Base-by-base conservation (phyloP, 495 filamentous ascomycete genomes). In the Xylaria acuta region DNA sequence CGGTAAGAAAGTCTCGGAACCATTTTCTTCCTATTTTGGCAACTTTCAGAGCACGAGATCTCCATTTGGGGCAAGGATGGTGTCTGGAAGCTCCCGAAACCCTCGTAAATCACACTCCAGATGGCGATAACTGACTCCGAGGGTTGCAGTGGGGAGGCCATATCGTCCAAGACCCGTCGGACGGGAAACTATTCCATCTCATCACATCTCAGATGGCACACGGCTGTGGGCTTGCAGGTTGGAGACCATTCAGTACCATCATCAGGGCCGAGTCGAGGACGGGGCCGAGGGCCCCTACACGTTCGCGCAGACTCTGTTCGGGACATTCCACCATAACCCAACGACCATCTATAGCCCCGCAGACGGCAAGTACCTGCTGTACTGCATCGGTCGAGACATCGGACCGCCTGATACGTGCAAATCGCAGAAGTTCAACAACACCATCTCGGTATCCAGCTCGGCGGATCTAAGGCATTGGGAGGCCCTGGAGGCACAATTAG, bases 311-410 rank as follows among this genome's bases (percentile, higher is more conserved):
- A 71, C 77, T n/a, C 64, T 85, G 5, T 60, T 77, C 22, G 73
- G 74, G 3, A 72, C 79, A 0, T 84, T 85, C 36, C 78, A 72
- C 16, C 82, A 85, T 72, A 85, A 85, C 62, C 80, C 78, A 5
- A 78, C 76, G 1, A 77, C 79, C 1, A 54, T 85, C 12, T 84
- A 77, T 67, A 82, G 77, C 60, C 78, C 76, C 0, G 75, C 75
- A 1, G 82, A 84, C 64, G 40, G 66, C 14, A 76, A 69, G 36
- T 82, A 81, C 66, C 73, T 84, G 12, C 20, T 85, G 51, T 82
- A 83, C 60, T 75, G 75, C 34, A 85, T 83, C 56, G 83, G 83
- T 4, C 72, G 72, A 9, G 75, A 77, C 25, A 73, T 73, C 2
- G 75, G 69, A 20, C 59, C 75, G 3, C 75, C 73, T 0, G 64